Percentiles rank a stretch among this genome's conserved stretches.
These are phyloP conservation scores for Blastomyces gilchristii DNA, from an alignment of 2,329 filamentous ascomycete species.

Conservation along the genomic window DNA sequence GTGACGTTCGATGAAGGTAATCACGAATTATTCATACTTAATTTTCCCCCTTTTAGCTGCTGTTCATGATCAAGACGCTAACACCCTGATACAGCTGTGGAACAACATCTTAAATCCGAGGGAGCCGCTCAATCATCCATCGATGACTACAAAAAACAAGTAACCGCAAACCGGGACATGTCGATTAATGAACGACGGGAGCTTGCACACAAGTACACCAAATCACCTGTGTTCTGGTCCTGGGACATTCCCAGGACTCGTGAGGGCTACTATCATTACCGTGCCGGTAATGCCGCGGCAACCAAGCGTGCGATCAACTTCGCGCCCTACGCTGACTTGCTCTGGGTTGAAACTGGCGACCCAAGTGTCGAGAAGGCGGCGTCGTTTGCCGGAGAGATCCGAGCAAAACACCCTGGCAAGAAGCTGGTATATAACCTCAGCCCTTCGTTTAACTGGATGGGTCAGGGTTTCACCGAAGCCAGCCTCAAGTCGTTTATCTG, in stretches of 20 bases:
- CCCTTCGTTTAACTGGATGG: slow-evolving; percentile 98
- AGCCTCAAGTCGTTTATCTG: slow-evolving; percentile 86
- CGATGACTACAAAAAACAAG: slow-evolving; percentile 55
- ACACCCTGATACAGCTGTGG: slow-evolving; percentile 47
- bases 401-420: slow-evolving; percentile 61
- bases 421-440: slow-evolving; percentile 92
- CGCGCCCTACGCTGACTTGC: slow-evolving; percentile 81
- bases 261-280: slow-evolving; percentile 89
- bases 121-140: slow-evolving; percentile 55
- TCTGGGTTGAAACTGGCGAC: slow-evolving; percentile 95
- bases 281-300: slow-evolving; percentile 53
- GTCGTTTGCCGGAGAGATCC: slow-evolving; percentile 66
- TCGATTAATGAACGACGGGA: slow-evolving; percentile 67
- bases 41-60: background rate
- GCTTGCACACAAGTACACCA: slow-evolving; percentile 58
- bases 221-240: slow-evolving; percentile 64
- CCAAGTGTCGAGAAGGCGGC: slow-evolving; percentile 69
- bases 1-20: slow-evolving; percentile 77
- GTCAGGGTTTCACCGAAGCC: slow-evolving; percentile 76
- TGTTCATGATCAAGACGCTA: slow-evolving; percentile 6
- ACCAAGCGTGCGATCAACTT: slow-evolving; percentile 90
- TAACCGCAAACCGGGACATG: slow-evolving; percentile 57
- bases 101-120: slow-evolving; percentile 59
- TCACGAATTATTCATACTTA: background rate
- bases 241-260: slow-evolving; percentile 89